Base-by-base conservation (phyloP, 2,329 filamentous ascomycete genomes). In the Penicillium aurantiogriseum region DNA sequence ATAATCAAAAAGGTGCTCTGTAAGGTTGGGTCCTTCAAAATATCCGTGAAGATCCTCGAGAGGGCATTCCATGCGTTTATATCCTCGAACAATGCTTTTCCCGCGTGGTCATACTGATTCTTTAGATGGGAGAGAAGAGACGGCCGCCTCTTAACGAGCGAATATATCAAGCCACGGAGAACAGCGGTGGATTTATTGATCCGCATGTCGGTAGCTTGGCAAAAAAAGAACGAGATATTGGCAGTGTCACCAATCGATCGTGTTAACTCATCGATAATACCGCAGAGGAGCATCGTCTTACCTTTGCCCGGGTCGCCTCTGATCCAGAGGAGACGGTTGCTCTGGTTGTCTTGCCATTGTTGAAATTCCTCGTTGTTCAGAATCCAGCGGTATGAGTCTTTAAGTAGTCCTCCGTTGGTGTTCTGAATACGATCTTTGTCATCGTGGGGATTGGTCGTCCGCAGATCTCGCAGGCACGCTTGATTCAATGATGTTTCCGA, bases 101-200 rank as follows among this genome's bases (percentile, higher is more conserved):
- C 77, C 0, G 61, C 64, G 2, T 58, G 7, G 3, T 77, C 65
- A 42, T 79, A 77, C 39, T 68, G 11, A 63, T 60, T 25, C 55
- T 60, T 13, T 0, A 81, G 5, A 59, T 80, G 62, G 1, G 61
- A 63, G 4, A 75, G 52, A 1, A 80, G 69, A 3, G 57, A 60
- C 36, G 61, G 66, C 3, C 76, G 61, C 58, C 76, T 63, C 0
- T 55, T 25, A 1, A 77, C 49, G 0, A 84, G 69, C 8, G 75
- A 35, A 45, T 71, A 79, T 0, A 82, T 69, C 0, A 83, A 67
- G 0, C 80, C 77, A 0, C 76, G 72, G 0, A 83, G 62, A 0
- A 81, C 72, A 2, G 76, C 69, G 0, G 62, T 69, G 0, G 75
- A 74, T 45, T 65, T 77, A 58, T 78, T 80, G n/a, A 79, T 49